A percentile compares a stretch with the other conserved stretches of the same genome.
These are phyloP conservation scores for Didymella exigua DNA, from an alignment of 2,329 filamentous ascomycete genomes.

Conservation along the genomic window DNA sequence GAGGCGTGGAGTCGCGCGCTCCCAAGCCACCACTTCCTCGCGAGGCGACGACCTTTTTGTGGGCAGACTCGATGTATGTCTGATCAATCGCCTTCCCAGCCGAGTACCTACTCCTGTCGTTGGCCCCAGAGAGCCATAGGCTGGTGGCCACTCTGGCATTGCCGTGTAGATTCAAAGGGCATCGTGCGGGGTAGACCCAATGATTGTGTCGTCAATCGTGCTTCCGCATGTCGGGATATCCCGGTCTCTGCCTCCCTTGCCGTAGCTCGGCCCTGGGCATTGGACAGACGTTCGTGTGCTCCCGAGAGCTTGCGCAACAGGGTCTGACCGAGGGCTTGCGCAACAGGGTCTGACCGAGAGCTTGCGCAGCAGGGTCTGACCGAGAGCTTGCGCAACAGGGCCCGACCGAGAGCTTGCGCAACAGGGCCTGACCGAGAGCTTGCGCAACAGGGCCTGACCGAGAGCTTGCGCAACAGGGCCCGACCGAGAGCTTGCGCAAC, in stretches of 20 bases:
- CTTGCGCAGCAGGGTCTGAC: no score
- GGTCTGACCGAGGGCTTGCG: neutral
- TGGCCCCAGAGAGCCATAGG: neutral
- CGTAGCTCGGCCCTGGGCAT: slow-evolving; percentile 21
- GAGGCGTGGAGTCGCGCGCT: neutral
- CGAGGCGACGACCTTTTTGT: neutral
- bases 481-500: slow-evolving; percentile 8
- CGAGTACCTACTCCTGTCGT: no score
- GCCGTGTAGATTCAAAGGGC: neutral
- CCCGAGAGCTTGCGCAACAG: slow-evolving; percentile 5
- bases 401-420: no score
- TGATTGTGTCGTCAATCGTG: neutral
- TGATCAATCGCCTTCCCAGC: no score
- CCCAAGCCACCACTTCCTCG: neutral
- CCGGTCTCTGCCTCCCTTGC: slow-evolving; percentile 1
- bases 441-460: no score
- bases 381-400: no score
- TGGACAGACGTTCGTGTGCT: slow-evolving; percentile 17
- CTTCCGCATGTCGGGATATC: neutral
- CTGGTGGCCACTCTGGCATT: neutral
- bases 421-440: no score
- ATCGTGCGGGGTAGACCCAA: neutral
- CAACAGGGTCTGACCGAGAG: neutral
- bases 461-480: no score
- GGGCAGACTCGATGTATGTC: neutral